phyloP scores from a whole-genome alignment of 2,329 filamentous ascomycete species.

The Colletotrichum liaoningense region DNA sequence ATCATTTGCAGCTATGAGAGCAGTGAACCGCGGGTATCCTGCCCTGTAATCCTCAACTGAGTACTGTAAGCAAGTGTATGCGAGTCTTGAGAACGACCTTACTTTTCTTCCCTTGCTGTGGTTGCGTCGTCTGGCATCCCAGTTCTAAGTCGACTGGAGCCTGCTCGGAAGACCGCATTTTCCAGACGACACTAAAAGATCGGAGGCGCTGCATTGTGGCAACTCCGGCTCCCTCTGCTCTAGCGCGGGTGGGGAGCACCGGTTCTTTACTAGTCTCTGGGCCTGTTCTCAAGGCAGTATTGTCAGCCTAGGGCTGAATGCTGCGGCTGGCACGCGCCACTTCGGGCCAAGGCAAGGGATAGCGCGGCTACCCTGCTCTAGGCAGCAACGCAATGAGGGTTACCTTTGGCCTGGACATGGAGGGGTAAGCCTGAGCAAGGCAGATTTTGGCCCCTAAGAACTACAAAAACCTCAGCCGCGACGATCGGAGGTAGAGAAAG shows the following conservation, averaged over 20 bases:
- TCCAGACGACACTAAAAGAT: background rate
- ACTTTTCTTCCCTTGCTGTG: background rate
- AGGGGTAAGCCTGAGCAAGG: no score
- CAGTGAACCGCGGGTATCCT: conserved; percentile 46
- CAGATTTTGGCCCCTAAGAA: background rate
- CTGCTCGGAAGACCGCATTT: background rate
- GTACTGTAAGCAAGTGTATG: background rate
- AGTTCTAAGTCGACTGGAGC: background rate
- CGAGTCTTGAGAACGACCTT: background rate
- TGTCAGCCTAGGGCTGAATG: background rate
- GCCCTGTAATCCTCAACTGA: conserved; percentile 1
- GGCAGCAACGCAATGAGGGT: background rate
- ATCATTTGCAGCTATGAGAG: conserved; percentile 43
- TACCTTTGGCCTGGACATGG: no score
- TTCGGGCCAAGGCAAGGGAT: no score
- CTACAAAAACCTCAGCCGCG: background rate
- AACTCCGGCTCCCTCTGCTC: background rate
- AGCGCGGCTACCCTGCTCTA: background rate
- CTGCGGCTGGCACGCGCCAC: background rate
- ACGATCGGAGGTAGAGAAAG: background rate
- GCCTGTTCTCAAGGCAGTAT: no score
- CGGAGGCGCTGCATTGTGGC: background rate
- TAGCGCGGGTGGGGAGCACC: background rate
- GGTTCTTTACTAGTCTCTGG: no score
- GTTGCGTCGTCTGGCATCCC: background rate